These are phyloP conservation scores for Entophlyctis helioformis DNA, from an alignment of 192 early-diverging fungal species.

Conservation along the genomic window DNA sequence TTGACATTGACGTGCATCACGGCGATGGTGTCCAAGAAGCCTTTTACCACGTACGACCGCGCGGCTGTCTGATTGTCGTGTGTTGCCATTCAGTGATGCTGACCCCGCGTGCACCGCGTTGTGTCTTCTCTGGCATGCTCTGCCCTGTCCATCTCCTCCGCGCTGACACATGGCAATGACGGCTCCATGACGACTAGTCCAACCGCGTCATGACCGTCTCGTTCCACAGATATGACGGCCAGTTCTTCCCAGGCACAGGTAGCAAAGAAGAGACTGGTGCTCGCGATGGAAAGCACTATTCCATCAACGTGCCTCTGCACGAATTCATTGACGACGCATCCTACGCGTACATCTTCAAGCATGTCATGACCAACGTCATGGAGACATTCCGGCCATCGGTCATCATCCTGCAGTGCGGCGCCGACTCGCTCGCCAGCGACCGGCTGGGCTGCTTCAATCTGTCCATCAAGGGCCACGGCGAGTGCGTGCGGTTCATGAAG, in stretches of 20 bases:
- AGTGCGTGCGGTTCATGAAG: slow-evolving; percentile 88
- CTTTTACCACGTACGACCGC: slow-evolving; percentile 77
- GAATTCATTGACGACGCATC: slow-evolving; percentile 90
- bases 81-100: too few relatives aligned
- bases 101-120: too few relatives aligned
- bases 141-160: too few relatives aligned
- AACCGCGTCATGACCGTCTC: slow-evolving; percentile 92
- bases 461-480: slow-evolving; percentile 85
- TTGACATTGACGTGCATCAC: slow-evolving; percentile 98
- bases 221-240: slow-evolving; percentile 89
- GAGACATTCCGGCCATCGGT: slow-evolving; percentile 87
- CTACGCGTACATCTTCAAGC: slow-evolving; percentile 83
- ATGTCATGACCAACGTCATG: slow-evolving; percentile 75
- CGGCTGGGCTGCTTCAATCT: slow-evolving; percentile 91
- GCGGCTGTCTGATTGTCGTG: too few relatives aligned
- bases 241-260: slow-evolving; percentile 95
- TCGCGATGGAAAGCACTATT: slow-evolving; percentile 79
- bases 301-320: slow-evolving; percentile 87
- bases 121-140: too few relatives aligned
- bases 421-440: slow-evolving; percentile 87
- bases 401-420: slow-evolving; percentile 92
- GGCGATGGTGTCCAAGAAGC: slow-evolving; percentile 97
- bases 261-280: slow-evolving; percentile 79
- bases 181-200: too few relatives aligned
- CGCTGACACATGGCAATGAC: too few relatives aligned